Evolutionary conservation across 441 rosid species (phyloP), one percentile per base, ranked within the genome.

Genomic region (Adansonia madagascariensis): DNA sequence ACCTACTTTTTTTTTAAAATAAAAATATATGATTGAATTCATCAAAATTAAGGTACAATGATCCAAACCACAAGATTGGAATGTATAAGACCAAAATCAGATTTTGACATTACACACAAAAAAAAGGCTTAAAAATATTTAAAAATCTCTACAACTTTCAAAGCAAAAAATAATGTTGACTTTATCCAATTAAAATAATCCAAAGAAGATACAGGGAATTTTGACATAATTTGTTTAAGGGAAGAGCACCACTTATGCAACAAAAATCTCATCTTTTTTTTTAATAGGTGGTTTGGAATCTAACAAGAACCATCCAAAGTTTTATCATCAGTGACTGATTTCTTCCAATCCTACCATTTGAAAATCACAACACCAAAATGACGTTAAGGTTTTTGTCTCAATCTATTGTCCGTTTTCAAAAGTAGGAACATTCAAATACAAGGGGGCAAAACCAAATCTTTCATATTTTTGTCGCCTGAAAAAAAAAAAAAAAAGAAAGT

Each of bases 191-290:
- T 47, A 10, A 47, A 47, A 47, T 12, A 47, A 47, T 9, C 52
- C 31, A 8, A 8, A 8, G 6, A 55, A 55, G 1, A 8, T 4
- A 57, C 0, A 0, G 27, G 12, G 5, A 57, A 43, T 65, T 41
- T 65, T n/a, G 50, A 17, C 14, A 41, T 41, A 24, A 41, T 66
- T 66, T 66, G 20, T 66, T 66, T 43, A 66, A 43, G 70, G 8
- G 43, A 65, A 65, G 50, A 66, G 18, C 1, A 57, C 20, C 27
- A 43, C 43, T 43, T 9, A 41, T 10, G 8, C 71, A 17, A 43
- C 15, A 31, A 43, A 43, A 1, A 63, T 35, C 68, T 15, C 18
- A 52, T 12, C 17, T 14, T 15, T 52, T 18, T 4, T 41, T 57
- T 41, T 41, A 18, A 8, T 61, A 1, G 4, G 12, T 47, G 41